Conservation (phyloP, 805 yeast species). For the Cyberlindnera misumaiensis region DNA sequence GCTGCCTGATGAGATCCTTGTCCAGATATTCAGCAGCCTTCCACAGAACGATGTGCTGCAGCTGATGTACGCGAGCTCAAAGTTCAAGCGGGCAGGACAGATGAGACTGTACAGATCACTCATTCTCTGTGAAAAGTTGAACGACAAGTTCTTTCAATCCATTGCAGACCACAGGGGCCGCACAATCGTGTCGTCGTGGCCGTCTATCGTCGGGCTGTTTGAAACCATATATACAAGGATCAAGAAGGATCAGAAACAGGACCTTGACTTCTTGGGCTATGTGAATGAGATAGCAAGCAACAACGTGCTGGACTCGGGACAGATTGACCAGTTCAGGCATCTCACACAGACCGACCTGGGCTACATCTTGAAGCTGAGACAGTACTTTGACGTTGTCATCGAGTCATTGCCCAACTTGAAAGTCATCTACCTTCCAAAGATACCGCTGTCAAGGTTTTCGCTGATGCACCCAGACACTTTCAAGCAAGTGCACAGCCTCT, state of each 20-base stretch:
- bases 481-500: constrained; percentile 4
- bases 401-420: constrained; percentile 11
- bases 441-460: constrained; percentile 15
- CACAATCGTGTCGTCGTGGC: constrained; percentile 18
- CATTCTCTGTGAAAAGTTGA: constrained; percentile 20
- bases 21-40: constrained; percentile 8
- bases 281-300: constrained; percentile 18
- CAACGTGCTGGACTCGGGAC: constrained; percentile 18
- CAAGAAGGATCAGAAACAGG: neutral
- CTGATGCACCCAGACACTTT: constrained; percentile 1
- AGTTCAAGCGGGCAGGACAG: constrained; percentile 12
- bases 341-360: constrained; percentile 9
- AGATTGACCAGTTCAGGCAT: constrained; percentile 13
- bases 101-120: constrained; percentile 17
- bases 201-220: constrained; percentile 13
- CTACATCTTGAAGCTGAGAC: constrained; percentile 14
- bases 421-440: constrained; percentile 11
- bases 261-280: constrained; percentile 6
- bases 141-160: constrained; percentile 16
- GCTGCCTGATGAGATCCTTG: constrained; percentile 16
- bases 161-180: constrained; percentile 5
- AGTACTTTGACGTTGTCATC: constrained; percentile 17
- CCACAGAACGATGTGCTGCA: constrained; percentile 16
- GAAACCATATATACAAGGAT: constrained; percentile 7
- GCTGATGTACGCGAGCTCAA: constrained; percentile 8